These are phyloP conservation scores for Teratosphaeria epicoccoides DNA, from an alignment of 2,329 filamentous ascomycete species.

Conservation along the genomic window DNA sequence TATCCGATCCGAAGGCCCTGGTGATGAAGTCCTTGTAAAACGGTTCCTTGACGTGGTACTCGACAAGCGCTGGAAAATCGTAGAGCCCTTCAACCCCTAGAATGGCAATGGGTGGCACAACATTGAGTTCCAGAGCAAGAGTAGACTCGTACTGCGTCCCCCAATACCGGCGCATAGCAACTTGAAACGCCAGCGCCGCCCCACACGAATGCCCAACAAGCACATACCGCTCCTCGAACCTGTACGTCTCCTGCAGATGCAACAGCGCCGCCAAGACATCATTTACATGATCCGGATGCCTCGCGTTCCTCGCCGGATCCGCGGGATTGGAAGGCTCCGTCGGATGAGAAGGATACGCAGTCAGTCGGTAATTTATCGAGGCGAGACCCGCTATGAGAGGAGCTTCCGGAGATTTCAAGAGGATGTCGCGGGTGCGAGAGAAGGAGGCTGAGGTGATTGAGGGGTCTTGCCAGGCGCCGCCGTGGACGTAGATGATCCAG, in stretches of 20 bases:
- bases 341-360: constrained; percentile 36
- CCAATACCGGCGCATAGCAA: constrained; percentile 38
- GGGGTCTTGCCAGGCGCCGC: constrained; percentile 42
- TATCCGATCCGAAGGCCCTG: constrained; percentile 49
- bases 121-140: constrained; percentile 14
- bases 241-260: constrained; percentile 39
- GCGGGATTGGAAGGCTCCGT: constrained; percentile 38
- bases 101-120: constrained; percentile 40
- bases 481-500: constrained; percentile 37
- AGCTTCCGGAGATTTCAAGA: constrained; percentile 19
- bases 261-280: constrained; percentile 46
- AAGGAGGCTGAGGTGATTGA: constrained; percentile 28
- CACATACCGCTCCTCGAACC: constrained; percentile 39
- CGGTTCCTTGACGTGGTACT: constrained; percentile 34
- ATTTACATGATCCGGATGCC: constrained; percentile 50
- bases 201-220: constrained; percentile 55
- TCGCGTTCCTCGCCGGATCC: constrained; percentile 37
- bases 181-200: constrained; percentile 53
- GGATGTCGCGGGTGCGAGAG: constrained; percentile 27
- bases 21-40: constrained; percentile 50
- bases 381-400: constrained; percentile 49
- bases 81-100: constrained; percentile 58
- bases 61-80: constrained; percentile 46
- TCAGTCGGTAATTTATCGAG: constrained; percentile 55
- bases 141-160: constrained; percentile 19